Evolutionary conservation across 371 early-diverging fungal species (phyloP), one percentile per base, ranked within the genome.

Genomic region (Mortierella sp.): DNA sequence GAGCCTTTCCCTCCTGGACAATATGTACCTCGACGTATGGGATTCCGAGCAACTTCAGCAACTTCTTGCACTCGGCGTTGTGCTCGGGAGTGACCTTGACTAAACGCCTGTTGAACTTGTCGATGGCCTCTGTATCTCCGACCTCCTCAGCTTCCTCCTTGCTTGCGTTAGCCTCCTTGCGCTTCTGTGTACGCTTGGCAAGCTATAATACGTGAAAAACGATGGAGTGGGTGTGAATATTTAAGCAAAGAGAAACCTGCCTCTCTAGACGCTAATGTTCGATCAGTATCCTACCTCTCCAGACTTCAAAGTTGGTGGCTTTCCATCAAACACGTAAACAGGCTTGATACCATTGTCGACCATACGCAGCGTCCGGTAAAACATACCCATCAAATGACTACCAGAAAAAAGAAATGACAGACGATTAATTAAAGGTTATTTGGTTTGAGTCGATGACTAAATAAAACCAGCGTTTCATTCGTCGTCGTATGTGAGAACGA

Each of bases 241-340:
- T 19, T 58, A 28, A 8, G 54, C 31, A 13, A 70, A 38, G 16
- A 50, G 14, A 50, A 50, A 0, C 16, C 28, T n/a, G 21, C 7
- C 24, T 9, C 10, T 38, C 68, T 8, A 19, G 6, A 21, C 50
- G 3, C 38, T 10, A 21, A 65, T 65, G 5, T 21, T 65, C 4
- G 63, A 31, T 19, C 7, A 7, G 3, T 8, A 50, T 73, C 78
- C 65, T 91, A 97, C 96, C 91, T 99, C 99, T 52, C 95, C 97
- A 5, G 96, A 94, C 88, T 99, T 99, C 84, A 99, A 79, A 0
- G 91, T 94, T 9, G 99, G 99, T 44, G 99, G 99, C 80, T 96
- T 97, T 55, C 99, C 99, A 88, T 99, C 99, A 93, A 99, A 99
- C 24, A 99, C 99, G 90, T 99, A 99, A 3, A 97, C 93, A 0